Conservation (phyloP, 352 stramenopile genomes). For the Phytophthora cajani region DNA sequence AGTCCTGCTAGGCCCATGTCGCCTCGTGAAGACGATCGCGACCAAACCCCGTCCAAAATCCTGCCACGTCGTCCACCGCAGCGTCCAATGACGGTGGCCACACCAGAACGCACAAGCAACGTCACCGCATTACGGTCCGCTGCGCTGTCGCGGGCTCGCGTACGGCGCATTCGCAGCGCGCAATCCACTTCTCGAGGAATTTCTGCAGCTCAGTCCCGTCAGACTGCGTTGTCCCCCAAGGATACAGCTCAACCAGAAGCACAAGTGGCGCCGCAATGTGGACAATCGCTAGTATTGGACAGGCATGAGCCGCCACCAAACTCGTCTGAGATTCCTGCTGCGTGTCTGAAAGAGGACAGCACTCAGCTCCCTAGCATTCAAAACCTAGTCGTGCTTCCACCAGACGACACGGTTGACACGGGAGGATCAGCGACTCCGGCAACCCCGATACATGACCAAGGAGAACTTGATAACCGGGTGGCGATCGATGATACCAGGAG, state of each 20-base stretch:
- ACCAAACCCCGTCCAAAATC: background rate
- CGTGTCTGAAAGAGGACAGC: background rate
- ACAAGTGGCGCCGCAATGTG: background rate
- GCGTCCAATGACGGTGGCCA: conserved; percentile 20
- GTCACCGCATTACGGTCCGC: conserved; percentile 22
- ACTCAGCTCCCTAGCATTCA: background rate
- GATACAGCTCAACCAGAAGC: background rate
- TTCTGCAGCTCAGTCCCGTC: background rate
- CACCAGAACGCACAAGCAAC: conserved; percentile 6
- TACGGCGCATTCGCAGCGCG: conserved; percentile 34
- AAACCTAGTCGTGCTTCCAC: background rate
- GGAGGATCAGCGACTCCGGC: background rate
- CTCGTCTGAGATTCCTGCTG: background rate
- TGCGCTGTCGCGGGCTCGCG: conserved; percentile 28
- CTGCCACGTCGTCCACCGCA: conserved; percentile 13
- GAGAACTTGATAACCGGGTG: background rate
- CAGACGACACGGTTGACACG: background rate
- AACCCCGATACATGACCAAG: background rate
- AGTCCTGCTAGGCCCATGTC: conserved; percentile 4
- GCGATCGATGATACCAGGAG: background rate
- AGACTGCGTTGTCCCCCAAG: background rate
- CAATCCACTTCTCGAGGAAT: conserved; percentile 6
- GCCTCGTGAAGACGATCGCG: background rate
- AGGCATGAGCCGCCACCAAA: background rate
- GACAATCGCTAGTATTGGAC: background rate